Evolutionary conservation across 1,139 yeast species (phyloP).

Genomic region (Hyphopichia buzzinii): DNA sequence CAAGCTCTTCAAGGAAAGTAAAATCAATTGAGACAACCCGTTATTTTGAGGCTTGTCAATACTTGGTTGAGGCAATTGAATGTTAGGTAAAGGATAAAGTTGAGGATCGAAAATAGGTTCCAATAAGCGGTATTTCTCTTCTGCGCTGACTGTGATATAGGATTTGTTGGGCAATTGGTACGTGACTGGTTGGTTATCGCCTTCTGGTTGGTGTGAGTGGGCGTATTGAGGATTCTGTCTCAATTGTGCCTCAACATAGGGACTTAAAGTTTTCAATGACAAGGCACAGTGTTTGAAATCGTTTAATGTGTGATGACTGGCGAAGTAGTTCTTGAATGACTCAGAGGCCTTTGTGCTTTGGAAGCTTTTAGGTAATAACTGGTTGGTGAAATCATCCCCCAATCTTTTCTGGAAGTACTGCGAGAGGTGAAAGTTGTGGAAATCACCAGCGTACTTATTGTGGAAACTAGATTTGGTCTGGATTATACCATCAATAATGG

Average conservation of each 20-base stretch:
- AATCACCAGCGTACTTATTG: conserved; percentile 70
- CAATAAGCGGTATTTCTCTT: conserved; percentile 43
- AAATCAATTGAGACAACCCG: conserved; percentile 41
- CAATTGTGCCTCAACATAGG: conserved; percentile 16
- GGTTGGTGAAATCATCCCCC: conserved; percentile 16
- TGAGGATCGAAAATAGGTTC: conserved; percentile 60
- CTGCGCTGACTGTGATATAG: conserved; percentile 32
- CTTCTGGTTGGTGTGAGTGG: conserved; percentile 11
- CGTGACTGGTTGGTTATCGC: conserved; percentile 7
- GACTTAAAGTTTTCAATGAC: conserved; percentile 27
- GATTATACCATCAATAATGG: conserved; percentile 68
- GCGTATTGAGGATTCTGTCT: conserved; percentile 5
- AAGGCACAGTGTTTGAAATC: conserved; percentile 50
- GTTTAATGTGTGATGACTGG: conserved; percentile 38
- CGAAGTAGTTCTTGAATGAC: conserved; percentile 48
- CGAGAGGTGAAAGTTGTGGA: conserved; percentile 53
- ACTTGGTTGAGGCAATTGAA: conserved; percentile 36
- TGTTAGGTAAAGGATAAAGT: conserved; percentile 30
- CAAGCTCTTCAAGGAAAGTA: conserved; percentile 36
- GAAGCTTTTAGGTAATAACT: conserved; percentile 27
- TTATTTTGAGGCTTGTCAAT: conserved; percentile 39
- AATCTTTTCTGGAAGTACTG: conserved; percentile 35
- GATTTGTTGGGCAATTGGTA: conserved; percentile 46
- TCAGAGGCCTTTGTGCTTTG: conserved; percentile 23
- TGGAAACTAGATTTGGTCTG: conserved; percentile 58